These are phyloP conservation scores for Leccinum olivaceopallidum DNA, from an alignment of 768 basidiomycete genomes.

Conservation along the genomic window DNA sequence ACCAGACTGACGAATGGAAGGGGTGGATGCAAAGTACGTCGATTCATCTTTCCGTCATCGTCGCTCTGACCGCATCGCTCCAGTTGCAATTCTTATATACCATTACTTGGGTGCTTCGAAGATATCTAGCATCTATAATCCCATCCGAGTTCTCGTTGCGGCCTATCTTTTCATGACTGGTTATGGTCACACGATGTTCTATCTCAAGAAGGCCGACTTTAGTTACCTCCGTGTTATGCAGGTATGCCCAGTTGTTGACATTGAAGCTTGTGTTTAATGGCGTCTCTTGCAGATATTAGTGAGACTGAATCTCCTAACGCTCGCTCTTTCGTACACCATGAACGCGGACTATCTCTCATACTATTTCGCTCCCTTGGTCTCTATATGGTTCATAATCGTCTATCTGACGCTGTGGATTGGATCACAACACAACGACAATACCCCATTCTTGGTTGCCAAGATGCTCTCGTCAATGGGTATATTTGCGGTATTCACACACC, in stretches of 20 bases:
- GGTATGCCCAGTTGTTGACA: constrained; percentile 36
- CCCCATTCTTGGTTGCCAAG: constrained; percentile 68
- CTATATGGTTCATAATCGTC: constrained; percentile 88
- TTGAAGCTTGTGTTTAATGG: constrained; percentile 3
- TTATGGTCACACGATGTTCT: constrained; percentile 87
- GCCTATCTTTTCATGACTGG: constrained; percentile 93
- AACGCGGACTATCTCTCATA: constrained; percentile 90
- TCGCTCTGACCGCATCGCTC: constrained; percentile 3
- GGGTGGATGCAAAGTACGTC: constrained; percentile 94
- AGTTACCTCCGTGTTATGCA: constrained; percentile 75
- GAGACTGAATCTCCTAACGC: constrained; percentile 80
- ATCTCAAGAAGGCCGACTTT: constrained; percentile 88
- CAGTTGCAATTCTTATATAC: constrained; percentile 89
- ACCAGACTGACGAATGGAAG: constrained; percentile 97
- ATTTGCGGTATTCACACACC: constrained; percentile 66
- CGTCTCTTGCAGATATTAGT: constrained; percentile 57
- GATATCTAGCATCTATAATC: constrained; percentile 91
- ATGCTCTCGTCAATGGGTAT: constrained; percentile 62
- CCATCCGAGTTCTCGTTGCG: constrained; percentile 84
- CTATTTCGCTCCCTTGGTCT: constrained; percentile 89
- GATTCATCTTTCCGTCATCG: neutral
- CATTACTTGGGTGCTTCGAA: constrained; percentile 91
- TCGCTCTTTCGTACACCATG: constrained; percentile 86
- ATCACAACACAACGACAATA: constrained; percentile 69
- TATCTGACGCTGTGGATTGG: constrained; percentile 77